Percentiles rank a stretch among this genome's conserved stretches.
phyloP scores from a whole-genome alignment of 148 eudicot genomes.

The Dianthus caryophyllus region DNA sequence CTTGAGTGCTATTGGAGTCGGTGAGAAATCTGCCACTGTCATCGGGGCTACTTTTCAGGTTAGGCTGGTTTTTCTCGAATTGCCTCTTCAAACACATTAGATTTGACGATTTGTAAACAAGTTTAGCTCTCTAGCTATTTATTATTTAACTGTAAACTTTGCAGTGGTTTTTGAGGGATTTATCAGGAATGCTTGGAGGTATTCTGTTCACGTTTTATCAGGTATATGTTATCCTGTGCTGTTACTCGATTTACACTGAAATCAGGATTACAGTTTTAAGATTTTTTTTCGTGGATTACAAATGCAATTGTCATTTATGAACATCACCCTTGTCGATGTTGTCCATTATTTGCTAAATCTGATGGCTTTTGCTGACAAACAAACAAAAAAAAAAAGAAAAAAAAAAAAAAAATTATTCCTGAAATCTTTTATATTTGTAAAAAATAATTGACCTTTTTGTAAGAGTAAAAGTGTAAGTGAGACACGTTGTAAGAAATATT shows the following conservation, averaged over 20 bases:
- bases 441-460: background rate
- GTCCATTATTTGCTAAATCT: background rate
- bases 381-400: no score
- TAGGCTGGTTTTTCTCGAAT: background rate
- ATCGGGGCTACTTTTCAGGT: constrained; percentile 99
- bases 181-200: constrained; percentile 98
- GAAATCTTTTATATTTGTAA: background rate
- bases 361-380: background rate
- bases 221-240: constrained; percentile 32
- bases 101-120: background rate
- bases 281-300: background rate
- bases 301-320: background rate
- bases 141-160: background rate
- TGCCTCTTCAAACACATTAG: background rate
- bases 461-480: constrained; percentile 6
- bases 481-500: background rate
- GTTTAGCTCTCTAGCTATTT: background rate
- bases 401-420: background rate
- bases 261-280: background rate
- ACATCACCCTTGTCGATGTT: background rate
- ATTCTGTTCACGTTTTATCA: constrained; percentile 92
- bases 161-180: constrained; percentile 98
- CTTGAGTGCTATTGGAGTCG: constrained; percentile 97
- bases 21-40: constrained; percentile 92
- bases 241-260: background rate